Conservation (phyloP, 2,329 filamentous ascomycete species). For the Ascochyta pisi region DNA sequence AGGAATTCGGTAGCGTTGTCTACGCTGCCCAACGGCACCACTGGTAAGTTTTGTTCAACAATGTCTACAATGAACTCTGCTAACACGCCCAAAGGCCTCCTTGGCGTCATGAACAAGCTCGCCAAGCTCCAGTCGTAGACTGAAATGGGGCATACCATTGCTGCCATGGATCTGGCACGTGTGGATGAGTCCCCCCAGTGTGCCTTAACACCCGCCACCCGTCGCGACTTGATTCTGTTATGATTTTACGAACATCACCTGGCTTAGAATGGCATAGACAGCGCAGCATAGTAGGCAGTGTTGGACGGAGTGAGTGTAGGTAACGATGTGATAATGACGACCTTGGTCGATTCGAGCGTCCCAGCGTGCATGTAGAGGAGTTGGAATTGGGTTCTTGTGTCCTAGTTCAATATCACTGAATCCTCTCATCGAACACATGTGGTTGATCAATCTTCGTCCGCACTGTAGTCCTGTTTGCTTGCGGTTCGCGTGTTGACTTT, state of each 20-base stretch:
- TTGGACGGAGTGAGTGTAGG: background rate
- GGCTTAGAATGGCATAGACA: conserved; percentile 5
- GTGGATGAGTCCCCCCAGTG: conserved; percentile 1
- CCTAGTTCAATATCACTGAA: background rate
- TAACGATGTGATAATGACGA: conserved; percentile 9
- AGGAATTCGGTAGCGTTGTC: conserved; percentile 87
- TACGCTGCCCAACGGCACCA: conserved; percentile 89
- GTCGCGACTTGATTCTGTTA: conserved; percentile 2
- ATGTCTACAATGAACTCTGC: background rate
- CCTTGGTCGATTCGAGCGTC: conserved; percentile 2
- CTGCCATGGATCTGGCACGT: background rate
- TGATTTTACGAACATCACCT: background rate
- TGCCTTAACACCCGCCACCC: conserved; percentile 2
- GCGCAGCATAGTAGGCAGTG: background rate
- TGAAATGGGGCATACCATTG: conserved; percentile 1
- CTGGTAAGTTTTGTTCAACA: conserved; percentile 65
- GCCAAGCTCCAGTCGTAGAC: conserved; percentile 26
- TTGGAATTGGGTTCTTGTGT: background rate
- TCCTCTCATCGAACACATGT: background rate
- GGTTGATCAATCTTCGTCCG: too few species aligned
- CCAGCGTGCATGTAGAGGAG: conserved; percentile 12
- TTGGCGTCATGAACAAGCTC: conserved; percentile 40
- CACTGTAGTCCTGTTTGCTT: too few species aligned
- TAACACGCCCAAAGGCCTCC: conserved; percentile 35
- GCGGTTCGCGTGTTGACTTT: too few species aligned